Conservation (phyloP, 2,329 filamentous ascomycete genomes). For the Orbilia oligospora region DNA sequence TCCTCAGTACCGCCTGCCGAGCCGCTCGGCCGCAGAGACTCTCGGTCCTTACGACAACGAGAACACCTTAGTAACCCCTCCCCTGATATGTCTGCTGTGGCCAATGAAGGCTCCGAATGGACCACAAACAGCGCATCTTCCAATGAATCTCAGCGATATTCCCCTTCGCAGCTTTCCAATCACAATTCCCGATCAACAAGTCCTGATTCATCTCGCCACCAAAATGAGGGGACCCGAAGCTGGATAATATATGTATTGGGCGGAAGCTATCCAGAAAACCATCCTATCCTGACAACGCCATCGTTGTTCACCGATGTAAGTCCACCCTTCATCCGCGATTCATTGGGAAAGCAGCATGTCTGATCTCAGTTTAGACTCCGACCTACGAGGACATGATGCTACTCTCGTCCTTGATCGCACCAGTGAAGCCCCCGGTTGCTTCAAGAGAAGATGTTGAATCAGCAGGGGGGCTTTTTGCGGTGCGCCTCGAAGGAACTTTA, state of each 20-base stretch:
- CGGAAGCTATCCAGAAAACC: slow-evolving; percentile 78
- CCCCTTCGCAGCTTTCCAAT: slow-evolving; percentile 4
- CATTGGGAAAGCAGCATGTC: not conserved
- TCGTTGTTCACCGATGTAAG: slow-evolving; percentile 78
- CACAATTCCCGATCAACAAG: slow-evolving; percentile 31
- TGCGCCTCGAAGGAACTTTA: slow-evolving; percentile 64
- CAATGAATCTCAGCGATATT: slow-evolving; percentile 24
- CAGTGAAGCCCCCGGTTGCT: slow-evolving; percentile 78
- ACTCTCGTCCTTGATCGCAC: slow-evolving; percentile 76
- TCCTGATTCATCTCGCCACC: slow-evolving; percentile 40
- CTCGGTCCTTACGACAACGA: not conserved
- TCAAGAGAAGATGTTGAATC: slow-evolving; percentile 75
- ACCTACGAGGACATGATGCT: slow-evolving; percentile 82
- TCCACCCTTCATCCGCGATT: not conserved
- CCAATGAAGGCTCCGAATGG: slow-evolving; percentile 55
- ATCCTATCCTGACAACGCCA: slow-evolving; percentile 78
- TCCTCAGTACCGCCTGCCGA: not conserved
- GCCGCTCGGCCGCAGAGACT: not conserved
- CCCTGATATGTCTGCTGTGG: slow-evolving; percentile 21
- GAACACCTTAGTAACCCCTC: not conserved
- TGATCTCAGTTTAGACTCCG: slow-evolving; percentile 69
- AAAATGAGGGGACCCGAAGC: slow-evolving; percentile 72
- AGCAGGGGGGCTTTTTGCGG: slow-evolving; percentile 74
- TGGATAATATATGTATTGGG: slow-evolving; percentile 82
- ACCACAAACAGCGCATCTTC: slow-evolving; percentile 32